Conservation (phyloP, 805 yeast species). For the Candida boleticola region DNA sequence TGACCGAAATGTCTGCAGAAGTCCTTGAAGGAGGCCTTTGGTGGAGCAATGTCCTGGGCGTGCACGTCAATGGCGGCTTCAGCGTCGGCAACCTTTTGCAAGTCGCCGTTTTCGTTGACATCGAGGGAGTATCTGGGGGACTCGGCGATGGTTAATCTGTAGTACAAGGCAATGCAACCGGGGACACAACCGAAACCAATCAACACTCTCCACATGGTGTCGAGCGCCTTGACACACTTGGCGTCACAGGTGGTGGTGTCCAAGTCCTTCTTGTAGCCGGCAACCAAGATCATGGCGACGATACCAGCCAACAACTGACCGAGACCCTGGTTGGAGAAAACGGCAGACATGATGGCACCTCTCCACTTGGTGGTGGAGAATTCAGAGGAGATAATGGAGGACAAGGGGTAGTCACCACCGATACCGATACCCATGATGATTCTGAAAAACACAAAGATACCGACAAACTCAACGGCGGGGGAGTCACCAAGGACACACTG, state of each 20-base stretch:
- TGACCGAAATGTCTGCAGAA: slow-evolving; percentile 71
- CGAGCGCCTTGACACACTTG: slow-evolving; percentile 73
- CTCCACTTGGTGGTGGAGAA: slow-evolving; percentile 94
- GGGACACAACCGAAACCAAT: slow-evolving; percentile 91
- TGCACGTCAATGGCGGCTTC: slow-evolving; percentile 40
- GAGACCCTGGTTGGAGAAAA: slow-evolving; percentile 95
- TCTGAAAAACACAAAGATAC: slow-evolving; percentile 74
- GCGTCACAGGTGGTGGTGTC: slow-evolving; percentile 61
- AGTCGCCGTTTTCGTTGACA: slow-evolving; percentile 57
- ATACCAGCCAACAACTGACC: slow-evolving; percentile 90
- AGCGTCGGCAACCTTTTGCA: slow-evolving; percentile 52
- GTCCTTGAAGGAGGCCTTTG: slow-evolving; percentile 79
- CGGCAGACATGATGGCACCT: slow-evolving; percentile 97
- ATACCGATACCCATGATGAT: slow-evolving; percentile 93
- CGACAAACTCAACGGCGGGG: slow-evolving; percentile 69
- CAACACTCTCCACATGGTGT: slow-evolving; percentile 92
- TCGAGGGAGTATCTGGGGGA: slow-evolving; percentile 90
- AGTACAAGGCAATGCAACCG: slow-evolving; percentile 79
- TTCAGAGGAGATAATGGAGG: slow-evolving; percentile 91
- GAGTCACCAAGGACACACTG: slow-evolving; percentile 76
- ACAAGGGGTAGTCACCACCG: slow-evolving; percentile 95
- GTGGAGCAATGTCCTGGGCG: slow-evolving; percentile 49
- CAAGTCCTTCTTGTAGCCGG: slow-evolving; percentile 69
- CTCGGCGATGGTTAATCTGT: slow-evolving; percentile 91
- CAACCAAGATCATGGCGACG: slow-evolving; percentile 72